Percentiles rank a stretch among this genome's conserved stretches.
These are phyloP conservation scores for Lactarius vividus DNA, from an alignment of 768 basidiomycete species.

Conservation along the genomic window DNA sequence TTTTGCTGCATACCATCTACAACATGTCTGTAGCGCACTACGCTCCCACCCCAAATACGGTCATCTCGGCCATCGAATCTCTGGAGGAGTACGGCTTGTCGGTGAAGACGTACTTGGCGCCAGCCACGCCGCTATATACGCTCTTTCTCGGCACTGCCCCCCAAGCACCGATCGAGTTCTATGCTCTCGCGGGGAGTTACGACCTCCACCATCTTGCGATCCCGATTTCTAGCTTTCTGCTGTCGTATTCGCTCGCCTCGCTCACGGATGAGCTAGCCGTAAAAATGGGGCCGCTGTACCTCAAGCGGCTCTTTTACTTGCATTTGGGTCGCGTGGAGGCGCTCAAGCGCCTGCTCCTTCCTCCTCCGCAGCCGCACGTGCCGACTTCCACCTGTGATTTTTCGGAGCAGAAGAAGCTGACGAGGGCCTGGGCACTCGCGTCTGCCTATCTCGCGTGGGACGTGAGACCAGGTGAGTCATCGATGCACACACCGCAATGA, in stretches of 20 bases:
- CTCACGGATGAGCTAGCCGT: constrained; percentile 69
- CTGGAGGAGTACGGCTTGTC: constrained; percentile 61
- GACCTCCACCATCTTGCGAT: constrained; percentile 74
- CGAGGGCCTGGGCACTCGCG: constrained; percentile 79
- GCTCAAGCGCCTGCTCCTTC: constrained; percentile 70
- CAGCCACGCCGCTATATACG: constrained; percentile 54
- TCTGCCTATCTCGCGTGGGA: constrained; percentile 85
- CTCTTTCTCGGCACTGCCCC: constrained; percentile 68
- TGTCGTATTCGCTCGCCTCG: constrained; percentile 64
- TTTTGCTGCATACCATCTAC: constrained; percentile 72
- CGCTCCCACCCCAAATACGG: constrained; percentile 59
- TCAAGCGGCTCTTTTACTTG: constrained; percentile 79
- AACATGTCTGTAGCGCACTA: constrained; percentile 73
- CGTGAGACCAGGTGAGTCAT: constrained; percentile 63
- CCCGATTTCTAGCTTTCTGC: constrained; percentile 68
- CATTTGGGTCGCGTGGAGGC: constrained; percentile 83
- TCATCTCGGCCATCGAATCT: constrained; percentile 54
- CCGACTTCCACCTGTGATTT: constrained; percentile 69
- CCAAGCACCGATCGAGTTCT: constrained; percentile 65
- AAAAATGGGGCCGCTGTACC: constrained; percentile 69
- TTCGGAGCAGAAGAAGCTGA: constrained; percentile 72
- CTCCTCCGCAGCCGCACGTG: constrained; percentile 74
- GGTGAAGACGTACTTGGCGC: constrained; percentile 45
- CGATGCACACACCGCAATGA: background rate
- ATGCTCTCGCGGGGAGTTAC: constrained; percentile 64